Evolutionary conservation across 2,329 filamentous ascomycete genomes (phyloP).

Genomic region (Fusarium robinianum): DNA sequence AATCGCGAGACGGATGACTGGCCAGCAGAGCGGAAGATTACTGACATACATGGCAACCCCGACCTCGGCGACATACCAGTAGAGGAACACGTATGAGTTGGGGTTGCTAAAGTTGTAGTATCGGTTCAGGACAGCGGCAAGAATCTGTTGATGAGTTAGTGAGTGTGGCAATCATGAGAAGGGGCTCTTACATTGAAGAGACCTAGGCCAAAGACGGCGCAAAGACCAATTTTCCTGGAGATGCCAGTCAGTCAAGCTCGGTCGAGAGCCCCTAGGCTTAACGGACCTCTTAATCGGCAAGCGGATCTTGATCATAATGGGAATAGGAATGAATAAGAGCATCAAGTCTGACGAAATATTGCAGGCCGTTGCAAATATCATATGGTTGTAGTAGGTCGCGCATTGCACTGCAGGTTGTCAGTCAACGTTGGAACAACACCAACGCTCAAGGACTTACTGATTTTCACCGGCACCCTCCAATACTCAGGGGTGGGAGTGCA

Average conservation of each 20-base stretch:
- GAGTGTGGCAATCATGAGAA: neutral
- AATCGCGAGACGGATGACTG: constrained; percentile 53
- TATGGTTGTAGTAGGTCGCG: constrained; percentile 51
- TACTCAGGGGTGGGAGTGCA: constrained; percentile 57
- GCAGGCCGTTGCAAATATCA: constrained; percentile 53
- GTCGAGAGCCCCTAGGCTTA: accelerated
- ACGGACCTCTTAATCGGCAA: constrained; percentile 41
- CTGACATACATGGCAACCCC: constrained; percentile 63
- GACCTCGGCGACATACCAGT: constrained; percentile 64
- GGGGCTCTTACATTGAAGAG: constrained; percentile 46
- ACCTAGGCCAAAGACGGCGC: constrained; percentile 61
- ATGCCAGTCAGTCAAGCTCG: constrained; percentile 6
- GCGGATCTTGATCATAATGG: constrained; percentile 48
- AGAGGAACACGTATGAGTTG: constrained; percentile 60
- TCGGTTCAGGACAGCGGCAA: constrained; percentile 63
- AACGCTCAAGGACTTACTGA: constrained; percentile 26
- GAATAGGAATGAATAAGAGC: constrained; percentile 51
- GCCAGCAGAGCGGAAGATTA: constrained; percentile 65
- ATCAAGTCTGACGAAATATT: constrained; percentile 53
- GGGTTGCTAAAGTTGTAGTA: constrained; percentile 63
- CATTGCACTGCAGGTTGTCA: constrained; percentile 43
- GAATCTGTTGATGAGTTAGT: constrained; percentile 47
- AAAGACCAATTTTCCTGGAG: constrained; percentile 55
- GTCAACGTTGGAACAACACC: neutral
- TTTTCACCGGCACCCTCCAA: constrained; percentile 53